A percentile compares a stretch with the other conserved stretches of the same genome.
These are phyloP conservation scores for Tolypocladium album DNA, from an alignment of 2,329 filamentous ascomycete species.

Conservation along the genomic window DNA sequence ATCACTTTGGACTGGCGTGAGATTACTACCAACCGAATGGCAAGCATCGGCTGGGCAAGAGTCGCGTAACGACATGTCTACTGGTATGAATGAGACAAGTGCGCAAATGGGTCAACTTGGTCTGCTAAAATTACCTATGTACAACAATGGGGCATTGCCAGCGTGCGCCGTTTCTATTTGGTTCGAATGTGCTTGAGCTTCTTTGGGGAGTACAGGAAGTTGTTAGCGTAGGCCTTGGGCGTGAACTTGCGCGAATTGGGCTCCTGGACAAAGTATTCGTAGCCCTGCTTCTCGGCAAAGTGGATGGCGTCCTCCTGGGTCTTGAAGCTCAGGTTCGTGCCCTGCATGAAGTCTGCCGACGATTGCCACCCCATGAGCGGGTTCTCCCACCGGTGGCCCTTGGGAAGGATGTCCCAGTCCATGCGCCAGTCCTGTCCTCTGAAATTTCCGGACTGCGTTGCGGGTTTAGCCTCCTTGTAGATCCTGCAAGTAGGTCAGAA, in stretches of 20 bases:
- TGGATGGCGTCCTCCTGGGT: conserved; percentile 87
- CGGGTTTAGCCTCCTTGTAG: conserved; percentile 84
- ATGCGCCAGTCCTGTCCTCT: conserved; percentile 81
- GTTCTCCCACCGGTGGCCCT: conserved; percentile 98
- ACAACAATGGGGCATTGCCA: conserved; percentile 8
- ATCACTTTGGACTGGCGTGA: background rate
- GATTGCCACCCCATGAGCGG: conserved; percentile 98
- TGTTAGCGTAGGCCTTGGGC: conserved; percentile 94
- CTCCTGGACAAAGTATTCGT: conserved; percentile 98
- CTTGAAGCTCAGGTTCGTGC: conserved; percentile 82
- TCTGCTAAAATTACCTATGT: conserved; percentile 10
- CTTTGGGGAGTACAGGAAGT: conserved; percentile 76
- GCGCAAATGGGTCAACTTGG: background rate
- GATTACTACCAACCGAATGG: background rate
- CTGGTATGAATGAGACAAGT: background rate
- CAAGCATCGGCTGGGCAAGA: background rate
- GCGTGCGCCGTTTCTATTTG: conserved; percentile 43
- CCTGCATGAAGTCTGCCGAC: conserved; percentile 89
- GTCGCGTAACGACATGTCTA: background rate
- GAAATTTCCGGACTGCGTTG: conserved; percentile 90
- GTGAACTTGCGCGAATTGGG: conserved; percentile 77
- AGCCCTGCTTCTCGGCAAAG: conserved; percentile 97
- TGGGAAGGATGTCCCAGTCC: conserved; percentile 92
- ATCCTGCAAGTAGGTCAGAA: conserved; percentile 50
- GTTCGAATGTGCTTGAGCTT: conserved; percentile 83